Percentiles rank a stretch among this genome's conserved stretches.
phyloP scores from a whole-genome alignment of 192 early-diverging fungal genomes.

The Oehlia diaphana region DNA sequence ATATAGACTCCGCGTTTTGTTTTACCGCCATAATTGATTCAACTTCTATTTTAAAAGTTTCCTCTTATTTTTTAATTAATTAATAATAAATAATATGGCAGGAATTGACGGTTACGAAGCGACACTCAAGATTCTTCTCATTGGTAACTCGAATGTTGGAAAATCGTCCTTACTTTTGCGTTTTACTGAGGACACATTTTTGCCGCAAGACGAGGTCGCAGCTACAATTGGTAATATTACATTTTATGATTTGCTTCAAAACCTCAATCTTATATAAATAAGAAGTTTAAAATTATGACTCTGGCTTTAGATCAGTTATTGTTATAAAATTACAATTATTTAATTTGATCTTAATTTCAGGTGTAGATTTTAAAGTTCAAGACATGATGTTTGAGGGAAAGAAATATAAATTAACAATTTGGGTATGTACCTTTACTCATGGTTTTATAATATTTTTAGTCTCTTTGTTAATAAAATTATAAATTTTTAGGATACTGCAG shows the following conservation, averaged over 20 bases:
- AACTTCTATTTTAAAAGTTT: no score
- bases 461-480: neutral
- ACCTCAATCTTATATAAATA: neutral
- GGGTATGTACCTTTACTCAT: conserved; percentile 53
- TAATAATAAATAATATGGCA: neutral
- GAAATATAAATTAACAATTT: conserved; percentile 96
- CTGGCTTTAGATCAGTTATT: neutral
- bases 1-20: no score
- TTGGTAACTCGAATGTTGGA: conserved; percentile 95
- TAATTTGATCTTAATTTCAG: conserved; percentile 38
- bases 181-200: conserved; percentile 92
- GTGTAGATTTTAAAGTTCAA: conserved; percentile 98
- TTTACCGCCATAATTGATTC: no score
- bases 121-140: conserved; percentile 92
- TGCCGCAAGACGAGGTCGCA: conserved; percentile 87
- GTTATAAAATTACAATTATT: neutral
- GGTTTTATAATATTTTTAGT: neutral
- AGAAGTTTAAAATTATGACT: neutral
- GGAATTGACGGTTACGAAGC: conserved; percentile 37
- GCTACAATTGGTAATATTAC: conserved; percentile 73
- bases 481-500: conserved; percentile 87
- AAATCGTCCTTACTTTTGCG: conserved; percentile 91
- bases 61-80: no score
- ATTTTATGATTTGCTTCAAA: neutral
- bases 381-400: conserved; percentile 79